These are phyloP conservation scores for Starmerella stigmatis DNA, from an alignment of 805 yeast genomes.

Conservation along the genomic window DNA sequence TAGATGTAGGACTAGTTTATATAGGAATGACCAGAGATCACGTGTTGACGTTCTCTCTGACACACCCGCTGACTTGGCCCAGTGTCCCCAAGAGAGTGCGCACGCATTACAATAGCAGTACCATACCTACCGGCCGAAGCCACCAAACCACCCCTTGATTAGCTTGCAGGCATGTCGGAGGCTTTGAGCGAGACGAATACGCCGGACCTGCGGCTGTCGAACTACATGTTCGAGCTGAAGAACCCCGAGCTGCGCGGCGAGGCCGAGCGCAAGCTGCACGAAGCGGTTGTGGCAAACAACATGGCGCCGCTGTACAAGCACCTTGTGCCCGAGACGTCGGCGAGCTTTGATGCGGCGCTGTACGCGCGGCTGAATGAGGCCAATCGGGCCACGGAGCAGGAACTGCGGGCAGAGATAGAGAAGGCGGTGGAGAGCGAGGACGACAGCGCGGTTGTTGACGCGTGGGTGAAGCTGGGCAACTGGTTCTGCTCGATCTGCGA, in stretches of 20 bases:
- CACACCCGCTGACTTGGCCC: too few species aligned
- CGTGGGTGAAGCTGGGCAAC: constrained; percentile 74
- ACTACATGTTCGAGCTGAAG: constrained; percentile 57
- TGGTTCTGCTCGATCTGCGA: constrained; percentile 82
- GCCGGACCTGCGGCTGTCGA: constrained; percentile 79
- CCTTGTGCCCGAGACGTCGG: constrained; percentile 38
- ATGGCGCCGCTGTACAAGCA: constrained; percentile 78
- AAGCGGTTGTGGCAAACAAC: constrained; percentile 46
- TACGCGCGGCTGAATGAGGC: constrained; percentile 41
- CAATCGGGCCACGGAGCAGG: constrained; percentile 47
- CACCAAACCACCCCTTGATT: not conserved
- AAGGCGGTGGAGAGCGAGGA: constrained; percentile 72
- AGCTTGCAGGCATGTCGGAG: not conserved
- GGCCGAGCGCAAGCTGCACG: constrained; percentile 39
- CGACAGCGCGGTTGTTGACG: constrained; percentile 66
- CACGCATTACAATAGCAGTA: not conserved
- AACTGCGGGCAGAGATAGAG: constrained; percentile 38
- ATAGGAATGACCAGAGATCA: too few species aligned
- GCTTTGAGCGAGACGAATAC: not conserved
- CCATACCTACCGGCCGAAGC: too few species aligned
- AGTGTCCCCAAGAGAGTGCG: too few species aligned
- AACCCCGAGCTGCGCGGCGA: constrained; percentile 37
- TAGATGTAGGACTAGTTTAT: too few species aligned
- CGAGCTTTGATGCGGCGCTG: constrained; percentile 51
- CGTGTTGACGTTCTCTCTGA: too few species aligned